Evolutionary conservation across 805 yeast genomes (phyloP), one percentile per base, ranked within the genome.

Genomic region (Danielia reshetovae): DNA sequence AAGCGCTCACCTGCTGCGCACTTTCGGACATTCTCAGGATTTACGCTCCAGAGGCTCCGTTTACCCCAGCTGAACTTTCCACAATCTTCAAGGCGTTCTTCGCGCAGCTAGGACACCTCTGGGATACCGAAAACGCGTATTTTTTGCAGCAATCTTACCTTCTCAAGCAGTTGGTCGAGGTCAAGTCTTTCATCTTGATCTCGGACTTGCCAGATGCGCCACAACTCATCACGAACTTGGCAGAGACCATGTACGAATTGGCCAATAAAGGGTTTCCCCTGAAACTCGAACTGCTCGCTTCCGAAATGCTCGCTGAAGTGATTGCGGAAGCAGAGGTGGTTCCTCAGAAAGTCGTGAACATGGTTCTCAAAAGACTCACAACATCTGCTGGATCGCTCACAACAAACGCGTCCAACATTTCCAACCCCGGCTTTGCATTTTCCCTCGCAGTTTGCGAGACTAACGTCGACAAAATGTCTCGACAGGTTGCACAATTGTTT

Each of bases 1-100:
- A 79, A 44, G 77, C 89, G 0, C 75, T 68, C 38, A 73, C 73
- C 1, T 79, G 93, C 6, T 81, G 94, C 50, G 79, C 93, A 43
- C 43, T 87, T 6, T 70, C 87, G 5, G 95, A 88, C 53, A 65
- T 89, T 7, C 58, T 88, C 27, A 67, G 95, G 38, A 56, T 89
- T 11, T 81, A 72, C 49, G 96, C 95, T 0, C 96, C 96, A 0
- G 85, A 88, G 53, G 95, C 96, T 5, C 96, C 97, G 4, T 88
- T 73, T 57, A 76, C 83, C 2, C 77, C 79, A 16, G 43, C 62
- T 2, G 80, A 82, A 45, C 64, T 88, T 24, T 64, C 77, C 1
- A 79, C 68, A 4, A 72, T 86, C 13, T 86, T 88, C 62, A 74
- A 70, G 43, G 65, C 85, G 6, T 76, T 87, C 49, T 70, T 82